These are phyloP conservation scores for Podaxis carcinomalis DNA, from an alignment of 768 basidiomycete species.

Conservation along the genomic window DNA sequence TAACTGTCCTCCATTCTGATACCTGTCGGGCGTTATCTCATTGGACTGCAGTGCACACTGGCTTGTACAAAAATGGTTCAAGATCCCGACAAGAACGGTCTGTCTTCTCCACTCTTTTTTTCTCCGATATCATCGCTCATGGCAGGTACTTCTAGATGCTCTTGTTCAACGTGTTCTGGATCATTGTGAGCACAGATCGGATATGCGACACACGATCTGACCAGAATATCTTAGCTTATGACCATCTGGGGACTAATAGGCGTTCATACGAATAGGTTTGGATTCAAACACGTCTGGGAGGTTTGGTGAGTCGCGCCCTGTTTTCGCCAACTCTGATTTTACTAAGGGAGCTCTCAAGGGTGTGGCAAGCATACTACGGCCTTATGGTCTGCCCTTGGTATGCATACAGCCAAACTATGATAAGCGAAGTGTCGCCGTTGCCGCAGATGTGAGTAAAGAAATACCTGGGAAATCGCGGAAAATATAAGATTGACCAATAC, in stretches of 20 bases:
- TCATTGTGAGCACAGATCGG: conserved; percentile 39
- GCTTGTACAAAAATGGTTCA: conserved; percentile 62
- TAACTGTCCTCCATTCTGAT: conserved; percentile 24
- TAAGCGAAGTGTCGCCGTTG: conserved; percentile 69
- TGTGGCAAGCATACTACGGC: conserved; percentile 68
- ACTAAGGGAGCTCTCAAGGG: conserved; percentile 31
- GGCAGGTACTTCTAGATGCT: conserved; percentile 47
- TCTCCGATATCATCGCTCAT: neutral
- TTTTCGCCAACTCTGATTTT: neutral
- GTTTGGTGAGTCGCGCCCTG: conserved; percentile 45
- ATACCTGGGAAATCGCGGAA: neutral
- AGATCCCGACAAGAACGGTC: conserved; percentile 61
- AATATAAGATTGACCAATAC: conserved; percentile 10
- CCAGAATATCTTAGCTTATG: conserved; percentile 37
- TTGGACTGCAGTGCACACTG: conserved; percentile 48
- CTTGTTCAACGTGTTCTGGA: conserved; percentile 68
- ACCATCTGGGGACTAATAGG: conserved; percentile 76
- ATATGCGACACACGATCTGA: neutral
- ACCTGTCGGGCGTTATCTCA: neutral
- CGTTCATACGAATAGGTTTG: conserved; percentile 69
- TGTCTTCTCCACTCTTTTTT: conserved; percentile 10
- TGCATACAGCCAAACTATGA: conserved; percentile 81
- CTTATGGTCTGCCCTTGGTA: conserved; percentile 79
- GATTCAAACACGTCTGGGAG: conserved; percentile 84
- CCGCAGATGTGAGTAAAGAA: conserved; percentile 56